Percentiles rank a stretch among this genome's conserved stretches.
These are phyloP conservation scores for Brettanomyces sp. DNA, from an alignment of 805 yeast species.

Conservation along the genomic window DNA sequence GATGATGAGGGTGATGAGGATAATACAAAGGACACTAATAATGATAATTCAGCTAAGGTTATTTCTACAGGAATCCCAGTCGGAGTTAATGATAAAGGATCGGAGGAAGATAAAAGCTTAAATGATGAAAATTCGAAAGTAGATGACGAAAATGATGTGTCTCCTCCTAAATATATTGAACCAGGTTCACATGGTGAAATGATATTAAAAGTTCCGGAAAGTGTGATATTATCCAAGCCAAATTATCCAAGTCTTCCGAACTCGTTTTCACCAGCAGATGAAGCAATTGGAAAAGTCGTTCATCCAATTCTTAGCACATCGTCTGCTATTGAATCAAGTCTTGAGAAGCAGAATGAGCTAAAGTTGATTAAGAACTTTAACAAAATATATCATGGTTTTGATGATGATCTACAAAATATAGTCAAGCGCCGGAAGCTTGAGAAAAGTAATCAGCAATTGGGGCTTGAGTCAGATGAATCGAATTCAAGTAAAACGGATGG, in stretches of 20 bases:
- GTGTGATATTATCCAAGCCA: conserved; percentile 20
- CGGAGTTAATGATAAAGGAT: neutral
- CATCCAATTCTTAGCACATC: conserved; percentile 27
- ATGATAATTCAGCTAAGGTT: conserved; percentile 25
- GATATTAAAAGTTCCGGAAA: conserved; percentile 9
- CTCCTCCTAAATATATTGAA: neutral
- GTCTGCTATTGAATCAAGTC: conserved; percentile 32
- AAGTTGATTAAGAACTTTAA: conserved; percentile 52
- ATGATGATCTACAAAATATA: conserved; percentile 66
- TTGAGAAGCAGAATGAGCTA: conserved; percentile 28
- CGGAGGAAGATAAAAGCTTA: conserved; percentile 5
- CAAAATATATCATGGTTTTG: conserved; percentile 67
- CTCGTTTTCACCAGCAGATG: conserved; percentile 17
- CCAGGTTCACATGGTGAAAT: conserved; percentile 10
- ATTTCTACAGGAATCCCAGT: conserved; percentile 4
- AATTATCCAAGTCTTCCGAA: conserved; percentile 19
- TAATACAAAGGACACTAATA: conserved; percentile 22
- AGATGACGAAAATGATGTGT: neutral
- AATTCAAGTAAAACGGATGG: conserved; percentile 8
- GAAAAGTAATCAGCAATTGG: conserved; percentile 67
- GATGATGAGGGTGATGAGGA: conserved; percentile 1
- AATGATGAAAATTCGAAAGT: neutral
- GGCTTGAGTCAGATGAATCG: conserved; percentile 18
- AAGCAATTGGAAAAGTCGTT: conserved; percentile 24
- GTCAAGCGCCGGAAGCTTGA: conserved; percentile 69